A percentile compares a stretch with the other conserved stretches of the same genome.
phyloP scores from a whole-genome alignment of 768 basidiomycete species.

The Xerocomellus chrysenteron region DNA sequence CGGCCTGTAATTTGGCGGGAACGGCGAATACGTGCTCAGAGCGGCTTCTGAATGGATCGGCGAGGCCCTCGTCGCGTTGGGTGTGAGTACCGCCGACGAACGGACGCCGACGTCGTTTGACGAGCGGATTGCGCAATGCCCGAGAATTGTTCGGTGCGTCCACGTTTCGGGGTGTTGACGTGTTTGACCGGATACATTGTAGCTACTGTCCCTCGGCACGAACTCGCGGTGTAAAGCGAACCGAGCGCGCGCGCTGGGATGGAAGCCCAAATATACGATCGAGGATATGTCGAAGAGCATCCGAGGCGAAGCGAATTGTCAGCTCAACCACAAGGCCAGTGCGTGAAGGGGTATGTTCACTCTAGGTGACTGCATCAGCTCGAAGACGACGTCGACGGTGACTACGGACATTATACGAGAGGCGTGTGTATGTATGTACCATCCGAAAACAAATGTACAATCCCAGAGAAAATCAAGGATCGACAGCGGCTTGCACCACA shows the following conservation, averaged over 20 bases:
- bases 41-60: constrained; percentile 41
- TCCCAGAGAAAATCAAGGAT: background rate
- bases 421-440: constrained; percentile 5
- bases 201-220: constrained; percentile 4
- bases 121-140: constrained; percentile 4
- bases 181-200: no score
- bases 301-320: constrained; percentile 10
- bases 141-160: background rate
- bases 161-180: no score
- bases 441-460: constrained; percentile 10
- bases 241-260: constrained; percentile 17
- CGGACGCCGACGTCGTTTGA: constrained; percentile 35
- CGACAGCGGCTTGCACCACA: background rate
- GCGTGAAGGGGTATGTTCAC: background rate
- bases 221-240: constrained; percentile 18
- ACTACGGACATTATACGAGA: background rate
- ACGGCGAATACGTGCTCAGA: constrained; percentile 44
- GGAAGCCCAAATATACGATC: constrained; percentile 29
- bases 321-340: background rate
- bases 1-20: constrained; percentile 53
- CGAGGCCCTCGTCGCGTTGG: constrained; percentile 16
- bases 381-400: background rate
- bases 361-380: no score
- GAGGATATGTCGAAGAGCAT: constrained; percentile 19
- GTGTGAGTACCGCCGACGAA: background rate